Conservation (phyloP, 768 basidiomycete species). For the Suillus alpinus region DNA sequence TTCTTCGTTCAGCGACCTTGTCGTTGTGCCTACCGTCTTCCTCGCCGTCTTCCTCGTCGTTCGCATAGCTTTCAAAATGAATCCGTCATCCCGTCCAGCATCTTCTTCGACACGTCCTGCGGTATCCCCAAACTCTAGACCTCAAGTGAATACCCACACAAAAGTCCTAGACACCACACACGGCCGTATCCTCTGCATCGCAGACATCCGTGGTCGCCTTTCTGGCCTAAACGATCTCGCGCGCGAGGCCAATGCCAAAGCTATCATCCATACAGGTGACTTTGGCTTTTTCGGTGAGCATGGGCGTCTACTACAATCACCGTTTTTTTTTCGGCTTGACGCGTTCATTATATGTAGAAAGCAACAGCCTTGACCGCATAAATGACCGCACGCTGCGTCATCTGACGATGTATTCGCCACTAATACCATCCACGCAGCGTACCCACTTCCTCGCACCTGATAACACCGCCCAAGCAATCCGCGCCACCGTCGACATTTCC, state of each 20-base stretch:
- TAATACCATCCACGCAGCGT: slow-evolving; percentile 82
- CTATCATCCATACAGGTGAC: slow-evolving; percentile 96
- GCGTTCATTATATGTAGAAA: slow-evolving; percentile 46
- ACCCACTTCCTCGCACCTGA: slow-evolving; percentile 73
- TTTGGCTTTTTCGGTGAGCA: slow-evolving; percentile 93
- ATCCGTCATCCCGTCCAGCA: slow-evolving; percentile 53
- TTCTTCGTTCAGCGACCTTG: slow-evolving; percentile 8
- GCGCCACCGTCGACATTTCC: slow-evolving; percentile 69
- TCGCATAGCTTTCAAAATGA: slow-evolving; percentile 40
- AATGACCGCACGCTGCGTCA: slow-evolving; percentile 95
- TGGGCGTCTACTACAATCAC: slow-evolving; percentile 3
- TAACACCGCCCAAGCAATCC: slow-evolving; percentile 64
- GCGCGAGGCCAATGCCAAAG: slow-evolving; percentile 81
- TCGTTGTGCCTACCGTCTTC: slow-evolving; percentile 7
- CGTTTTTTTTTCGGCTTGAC: slow-evolving; percentile 11
- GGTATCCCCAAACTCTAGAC: slow-evolving; percentile 52
- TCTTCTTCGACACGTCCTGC: slow-evolving; percentile 60
- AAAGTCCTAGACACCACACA: slow-evolving; percentile 75
- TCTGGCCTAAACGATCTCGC: slow-evolving; percentile 90
- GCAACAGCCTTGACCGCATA: slow-evolving; percentile 80
- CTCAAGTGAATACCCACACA: slow-evolving; percentile 67
- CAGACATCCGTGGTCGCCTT: slow-evolving; percentile 88
- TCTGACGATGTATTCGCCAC: slow-evolving; percentile 93
- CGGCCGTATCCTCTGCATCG: slow-evolving; percentile 90
- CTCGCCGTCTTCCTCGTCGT: slow-evolving; percentile 18